Evolutionary conservation across 139 green algal genomes (phyloP).

Genomic region (Chlorella vulgaris): DNA sequence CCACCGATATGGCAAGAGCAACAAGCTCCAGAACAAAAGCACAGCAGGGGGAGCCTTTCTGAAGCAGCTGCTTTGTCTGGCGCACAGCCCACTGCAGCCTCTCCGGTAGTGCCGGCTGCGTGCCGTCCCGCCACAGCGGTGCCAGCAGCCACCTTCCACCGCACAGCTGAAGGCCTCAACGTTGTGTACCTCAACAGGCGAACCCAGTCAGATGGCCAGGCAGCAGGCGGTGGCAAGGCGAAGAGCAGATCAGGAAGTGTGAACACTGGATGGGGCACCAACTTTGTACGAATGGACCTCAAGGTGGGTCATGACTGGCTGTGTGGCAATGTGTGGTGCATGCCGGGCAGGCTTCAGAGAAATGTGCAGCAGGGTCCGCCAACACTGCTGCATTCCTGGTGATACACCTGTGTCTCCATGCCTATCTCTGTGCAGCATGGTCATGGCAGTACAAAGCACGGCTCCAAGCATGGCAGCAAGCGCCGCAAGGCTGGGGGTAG

Average conservation of each 20-base stretch:
- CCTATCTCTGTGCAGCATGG: constrained; percentile 35
- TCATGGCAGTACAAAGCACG: constrained; percentile 38
- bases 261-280: constrained; percentile 48
- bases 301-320: constrained; percentile 37
- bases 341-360: no score
- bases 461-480: constrained; percentile 18
- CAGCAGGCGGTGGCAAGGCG: not conserved
- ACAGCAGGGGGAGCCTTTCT: no score
- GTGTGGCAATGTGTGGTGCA: not conserved
- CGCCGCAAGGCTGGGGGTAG: constrained; percentile 18
- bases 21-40: no score
- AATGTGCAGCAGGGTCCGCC: no score
- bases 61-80: not conserved
- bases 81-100: not conserved
- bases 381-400: no score
- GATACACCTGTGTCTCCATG: not conserved
- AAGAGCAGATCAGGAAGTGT: not conserved
- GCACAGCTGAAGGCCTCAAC: constrained; percentile 40
- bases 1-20: no score
- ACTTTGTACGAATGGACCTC: constrained; percentile 63
- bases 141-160: constrained; percentile 1
- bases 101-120: no score
- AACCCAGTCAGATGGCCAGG: not conserved
- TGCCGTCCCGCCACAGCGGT: not conserved
- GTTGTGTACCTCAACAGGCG: constrained; percentile 26